Base-by-base conservation (phyloP, 352 stramenopile species). In the Phytopythium cucurbitacearum region DNA sequence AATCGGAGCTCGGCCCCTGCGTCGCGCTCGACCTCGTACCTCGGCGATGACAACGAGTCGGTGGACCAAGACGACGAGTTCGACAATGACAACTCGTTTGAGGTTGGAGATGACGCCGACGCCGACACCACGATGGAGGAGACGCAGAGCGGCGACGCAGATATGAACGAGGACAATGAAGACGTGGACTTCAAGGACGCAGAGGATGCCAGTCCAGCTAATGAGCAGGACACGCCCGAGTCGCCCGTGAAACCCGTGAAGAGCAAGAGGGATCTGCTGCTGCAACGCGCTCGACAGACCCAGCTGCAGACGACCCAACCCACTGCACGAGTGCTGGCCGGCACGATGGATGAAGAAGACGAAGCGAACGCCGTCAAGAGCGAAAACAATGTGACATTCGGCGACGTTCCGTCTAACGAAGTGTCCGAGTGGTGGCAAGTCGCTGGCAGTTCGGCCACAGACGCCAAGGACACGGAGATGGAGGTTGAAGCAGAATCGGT, bases 351-450 rank as follows among this genome's bases (percentile, higher is more conserved):
- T 13, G 51, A 69, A 11, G 45, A 69, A 21, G 42, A 60, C 5
- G 43, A 53, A 28, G 21, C 21, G 11, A 60, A 61, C 13, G 47
- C 41, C 9, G 35, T 52, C 35, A 52, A 52, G 34, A 8, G 34
- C 43, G 43, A 48, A 28, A 5, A 8, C 35, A 32, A 5, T 28
- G 49, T 60, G 3, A 34, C 48, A 1, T 51, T 80, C 45, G 63
- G 54, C 3, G 67, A 85, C 9, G 82, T 94, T 33, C 84, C 84
- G 4, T 94, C 84, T 32, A 94, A 94, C 60, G 80, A 94, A 81
- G 84, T 94, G 1, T 70, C 75, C 5, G 84, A 94, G 56, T 94
- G 84, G 84, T 94, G 84, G 84, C 56, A 87, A 28, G 75, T 77
- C 33, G 70, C 69, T n/a, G 64, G 60, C 8, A 45, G 53, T 13